Evolutionary conservation across 768 basidiomycete genomes (phyloP), one percentile per base, ranked within the genome.

Genomic region (Amanita subjunquillea): DNA sequence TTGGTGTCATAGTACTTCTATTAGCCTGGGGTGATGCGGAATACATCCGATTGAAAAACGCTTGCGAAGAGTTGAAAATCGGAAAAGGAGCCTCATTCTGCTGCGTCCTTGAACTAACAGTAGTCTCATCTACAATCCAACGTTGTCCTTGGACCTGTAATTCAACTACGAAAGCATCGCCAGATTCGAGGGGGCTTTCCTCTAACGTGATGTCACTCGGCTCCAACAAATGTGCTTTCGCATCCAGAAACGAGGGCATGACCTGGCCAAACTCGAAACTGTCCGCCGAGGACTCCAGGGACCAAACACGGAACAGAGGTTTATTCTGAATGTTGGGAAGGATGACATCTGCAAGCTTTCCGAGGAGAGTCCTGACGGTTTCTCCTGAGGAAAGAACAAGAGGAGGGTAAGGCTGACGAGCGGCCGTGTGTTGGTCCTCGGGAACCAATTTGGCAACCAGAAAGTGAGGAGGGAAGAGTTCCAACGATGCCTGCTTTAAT

Each of bases 111-210:
- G 60, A 51, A 32, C 58, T 58, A 8, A 59, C 68, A 20, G 82
- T 60, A 87, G 87, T 91, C 15, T 70, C 69, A 40, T 72, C 76
- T 30, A 46, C 34, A n/a, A 53, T 37, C 51, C 51, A 53, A 13
- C 43, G 43, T n/a, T 71, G 60, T 34, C 67, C 62, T 59, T 80
- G 78, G 15, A 46, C 51, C 43, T 38, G 29, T 61, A 85, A 77
- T 59, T 96, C 92, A n/a, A 92, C 78, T 1, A 83, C 79, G 65
- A 93, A 84, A 1, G 73, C 69, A 60, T 92, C 89, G 23, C 78
- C 83, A 2, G 72, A 70, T 54, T 79, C 70, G 27, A 87, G 70
- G 39, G 72, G 65, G 2, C 72, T 75, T 23, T 85, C 84, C 44
- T 80, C 81, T 12, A 89, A 65, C 0, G 75, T 76, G 57, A 69